Base-by-base conservation (phyloP, 768 basidiomycete genomes). In the Termitomyces heimii region DNA sequence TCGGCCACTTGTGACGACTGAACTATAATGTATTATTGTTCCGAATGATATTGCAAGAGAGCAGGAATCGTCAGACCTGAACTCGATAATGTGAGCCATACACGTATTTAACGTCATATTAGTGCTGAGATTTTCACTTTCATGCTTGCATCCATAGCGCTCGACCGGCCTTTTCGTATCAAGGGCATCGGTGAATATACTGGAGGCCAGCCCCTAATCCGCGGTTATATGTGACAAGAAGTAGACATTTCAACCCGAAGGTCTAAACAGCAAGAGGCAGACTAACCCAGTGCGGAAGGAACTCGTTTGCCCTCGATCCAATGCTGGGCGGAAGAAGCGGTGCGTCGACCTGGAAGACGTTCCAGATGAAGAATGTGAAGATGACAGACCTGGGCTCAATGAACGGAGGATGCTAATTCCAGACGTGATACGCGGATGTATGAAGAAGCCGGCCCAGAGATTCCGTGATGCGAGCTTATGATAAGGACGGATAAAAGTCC, bases 271-370 rank as follows among this genome's bases (percentile, higher is more conserved):
- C 22, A 34, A 50, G 34, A 35, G 48, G 8, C 18, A 24, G 34
- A 16, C 48, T n/a, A 69, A 88, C 87, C 76, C 82, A 88, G 62
- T 88, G 89, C 2, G 86, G 86, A 22, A 90, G 73, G 54, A 71
- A 65, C 20, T 78, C 71, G 60, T 89, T 89, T 3, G 77, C 75
- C 48, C 70, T 70, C 10, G 75, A 73, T 18, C 79, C 83, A 9
- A 71, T 66, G 0, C 71, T 65, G 1, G 86, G 87, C 5, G 87
- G 86, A 55, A 88, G 70, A 32, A 1, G 87, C 86, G 7, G 81
- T 78, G 26, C 76, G 60, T 6, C 22, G 24, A 81, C 68, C 24
- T 89, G 70, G 65, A 87, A 86, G 26, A 87, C 44, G 59, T 89
- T 88, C 4, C 47, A 32, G 29, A 32, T 13, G 56, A 86, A 77